Evolutionary conservation across 148 eudicot species (phyloP).

Genomic region (Selenicereus undatus): DNA sequence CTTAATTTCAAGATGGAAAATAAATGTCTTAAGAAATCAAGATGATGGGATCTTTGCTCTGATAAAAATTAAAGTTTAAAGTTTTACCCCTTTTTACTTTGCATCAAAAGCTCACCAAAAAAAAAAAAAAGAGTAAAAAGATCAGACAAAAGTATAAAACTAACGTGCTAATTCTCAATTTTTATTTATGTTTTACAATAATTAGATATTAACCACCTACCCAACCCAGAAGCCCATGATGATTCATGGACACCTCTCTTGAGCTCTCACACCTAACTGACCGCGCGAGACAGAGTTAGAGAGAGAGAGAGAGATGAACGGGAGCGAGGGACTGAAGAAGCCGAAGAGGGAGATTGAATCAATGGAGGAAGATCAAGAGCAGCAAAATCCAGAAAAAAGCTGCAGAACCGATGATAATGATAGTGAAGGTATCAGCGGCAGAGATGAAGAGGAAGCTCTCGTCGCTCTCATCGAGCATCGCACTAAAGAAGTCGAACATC

Average conservation of each 20-base stretch:
- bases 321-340: conserved; percentile 18
- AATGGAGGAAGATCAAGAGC: conserved; percentile 3
- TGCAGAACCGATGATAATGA: conserved; percentile 21
- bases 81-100: too few species aligned
- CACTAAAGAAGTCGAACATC: conserved; percentile 66
- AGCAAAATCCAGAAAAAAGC: background rate
- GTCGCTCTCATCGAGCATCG: conserved; percentile 79
- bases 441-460: conserved; percentile 68
- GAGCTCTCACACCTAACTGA: background rate
- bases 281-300: background rate
- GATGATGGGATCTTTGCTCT: too few species aligned
- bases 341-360: conserved; percentile 24
- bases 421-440: background rate
- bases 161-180: too few species aligned
- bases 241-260: background rate
- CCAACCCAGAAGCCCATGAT: background rate
- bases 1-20: too few species aligned
- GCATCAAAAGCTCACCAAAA: too few species aligned
- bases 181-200: too few species aligned
- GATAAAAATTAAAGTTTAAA: too few species aligned
- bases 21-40: too few species aligned
- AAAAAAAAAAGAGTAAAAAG: too few species aligned
- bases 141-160: too few species aligned
- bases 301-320: conserved; percentile 18
- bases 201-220: background rate